phyloP scores from a whole-genome alignment of 139 green algal genomes.

The Closterium sp. region DNA sequence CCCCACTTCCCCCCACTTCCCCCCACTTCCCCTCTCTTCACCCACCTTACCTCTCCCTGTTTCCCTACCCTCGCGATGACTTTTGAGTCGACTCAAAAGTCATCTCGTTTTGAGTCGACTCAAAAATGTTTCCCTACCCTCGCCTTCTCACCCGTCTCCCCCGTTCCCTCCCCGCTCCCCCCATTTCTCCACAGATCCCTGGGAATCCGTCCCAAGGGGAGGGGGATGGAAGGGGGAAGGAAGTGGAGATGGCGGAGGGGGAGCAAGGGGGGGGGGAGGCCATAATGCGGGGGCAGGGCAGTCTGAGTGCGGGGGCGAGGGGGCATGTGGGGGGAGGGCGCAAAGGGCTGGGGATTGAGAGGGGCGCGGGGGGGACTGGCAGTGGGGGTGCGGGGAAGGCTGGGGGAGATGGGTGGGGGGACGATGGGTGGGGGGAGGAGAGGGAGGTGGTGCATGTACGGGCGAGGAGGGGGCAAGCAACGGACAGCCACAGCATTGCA shows the following conservation, averaged over 20 bases:
- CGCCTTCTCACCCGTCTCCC: neutral
- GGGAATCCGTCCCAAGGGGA: neutral
- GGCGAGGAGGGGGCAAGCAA: slow-evolving; percentile 29
- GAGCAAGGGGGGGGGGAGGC: neutral
- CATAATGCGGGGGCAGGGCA: neutral
- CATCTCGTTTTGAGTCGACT: too few relatives aligned
- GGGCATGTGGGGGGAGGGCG: neutral
- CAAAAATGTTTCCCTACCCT: too few relatives aligned
- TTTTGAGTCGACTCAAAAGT: too few relatives aligned
- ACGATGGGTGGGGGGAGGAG: neutral
- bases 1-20: too few relatives aligned
- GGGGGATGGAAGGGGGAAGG: neutral
- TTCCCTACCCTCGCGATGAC: too few relatives aligned
- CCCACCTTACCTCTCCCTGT: too few relatives aligned
- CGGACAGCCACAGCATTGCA: slow-evolving; percentile 37
- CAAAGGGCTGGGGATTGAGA: too few relatives aligned
- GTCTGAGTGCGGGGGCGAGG: neutral
- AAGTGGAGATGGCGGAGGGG: neutral
- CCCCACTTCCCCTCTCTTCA: too few relatives aligned
- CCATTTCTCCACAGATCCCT: neutral
- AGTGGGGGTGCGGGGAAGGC: neutral
- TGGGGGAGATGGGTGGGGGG: neutral
- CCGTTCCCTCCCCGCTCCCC: neutral
- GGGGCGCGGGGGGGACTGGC: too few relatives aligned
- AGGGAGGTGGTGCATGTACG: slow-evolving; percentile 20